Evolutionary conservation across 768 basidiomycete species (phyloP), one percentile per base, ranked within the genome.

Genomic region (Rhizopogon salebrosus): DNA sequence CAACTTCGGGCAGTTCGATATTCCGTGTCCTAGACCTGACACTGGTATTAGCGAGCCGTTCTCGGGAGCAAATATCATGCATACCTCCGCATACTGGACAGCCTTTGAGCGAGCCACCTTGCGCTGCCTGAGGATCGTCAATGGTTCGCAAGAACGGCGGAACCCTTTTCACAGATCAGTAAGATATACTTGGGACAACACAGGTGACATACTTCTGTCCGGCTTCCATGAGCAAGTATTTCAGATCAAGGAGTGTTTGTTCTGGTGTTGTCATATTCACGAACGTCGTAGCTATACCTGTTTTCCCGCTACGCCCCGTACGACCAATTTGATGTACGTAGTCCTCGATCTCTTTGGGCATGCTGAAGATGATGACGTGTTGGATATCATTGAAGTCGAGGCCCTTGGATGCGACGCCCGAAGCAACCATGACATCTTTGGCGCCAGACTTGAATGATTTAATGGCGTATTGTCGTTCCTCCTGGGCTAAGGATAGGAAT

Each of bases 261-360:
- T 98, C 97, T 0, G 89, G 80, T 2, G 95, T 97, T 63, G 89
- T 91, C 92, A 95, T 95, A 68, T 98, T 98, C 51, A 98, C 92
- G 64, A 99, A 99, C 34, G 97, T 95, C 31, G 97, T 99, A 29
- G 97, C 95, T 52, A 99, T 98, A 48, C 97, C 97, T 1, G 97
- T 99, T 69, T 98, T 98, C 20, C 97, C 97, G 59, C 90, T 93
- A 60, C 97, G 85, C 48, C 97, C 97, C 6, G 97, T 99, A 55
- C 97, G 89, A 24, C 97, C 97, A 59, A 98, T 98, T 70, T 99
- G 95, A 74, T 99, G 97, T 46, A 98, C 95, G 63, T 99, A 99
- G 68, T 99, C 97, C 70, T 99, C 97, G 57, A 99, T 99, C 74
- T 99, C 97, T 70, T 98, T 99, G 0, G 97, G 97, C 97, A 99